Conservation (phyloP, 176 grass and related monocot species). For the Leersia perrieri region DNA sequence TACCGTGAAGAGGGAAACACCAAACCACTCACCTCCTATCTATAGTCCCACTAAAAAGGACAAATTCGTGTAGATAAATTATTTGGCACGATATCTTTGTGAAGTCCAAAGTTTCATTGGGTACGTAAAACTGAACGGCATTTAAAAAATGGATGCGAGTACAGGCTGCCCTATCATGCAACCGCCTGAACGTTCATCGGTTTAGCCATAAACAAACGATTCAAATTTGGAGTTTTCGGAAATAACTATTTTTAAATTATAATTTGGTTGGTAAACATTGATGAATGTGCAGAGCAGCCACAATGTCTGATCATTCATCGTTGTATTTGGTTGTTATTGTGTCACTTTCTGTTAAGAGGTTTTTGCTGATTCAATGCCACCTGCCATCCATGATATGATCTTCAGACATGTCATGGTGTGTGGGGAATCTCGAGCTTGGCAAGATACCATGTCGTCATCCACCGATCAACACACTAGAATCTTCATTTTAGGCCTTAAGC, state of each 20-base stretch:
- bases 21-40: not conserved
- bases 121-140: not conserved
- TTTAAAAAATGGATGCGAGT: not conserved
- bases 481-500: not conserved
- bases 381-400: conserved; percentile 28
- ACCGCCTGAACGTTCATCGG: not conserved
- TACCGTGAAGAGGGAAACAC: not conserved
- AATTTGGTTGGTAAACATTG: conserved; percentile 11
- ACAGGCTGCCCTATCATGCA: not conserved
- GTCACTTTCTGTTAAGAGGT: not conserved
- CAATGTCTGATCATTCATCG: not conserved
- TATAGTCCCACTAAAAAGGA: not conserved
- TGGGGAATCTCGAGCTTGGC: conserved; percentile 2
- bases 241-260: not conserved
- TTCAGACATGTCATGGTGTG: not conserved
- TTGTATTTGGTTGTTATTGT: conserved; percentile 2
- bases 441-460: conserved; percentile 17
- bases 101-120: conserved; percentile 14
- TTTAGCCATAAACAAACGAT: not conserved
- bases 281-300: conserved; percentile 31
- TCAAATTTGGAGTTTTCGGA: not conserved
- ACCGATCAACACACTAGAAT: conserved; percentile 9
- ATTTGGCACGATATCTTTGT: not conserved
- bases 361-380: conserved; percentile 6
- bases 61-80: not conserved